A percentile compares a stretch with the other conserved stretches of the same genome.
Evolutionary conservation across 306 rosid species (phyloP).

Genomic region (Canavalia ensiformis): DNA sequence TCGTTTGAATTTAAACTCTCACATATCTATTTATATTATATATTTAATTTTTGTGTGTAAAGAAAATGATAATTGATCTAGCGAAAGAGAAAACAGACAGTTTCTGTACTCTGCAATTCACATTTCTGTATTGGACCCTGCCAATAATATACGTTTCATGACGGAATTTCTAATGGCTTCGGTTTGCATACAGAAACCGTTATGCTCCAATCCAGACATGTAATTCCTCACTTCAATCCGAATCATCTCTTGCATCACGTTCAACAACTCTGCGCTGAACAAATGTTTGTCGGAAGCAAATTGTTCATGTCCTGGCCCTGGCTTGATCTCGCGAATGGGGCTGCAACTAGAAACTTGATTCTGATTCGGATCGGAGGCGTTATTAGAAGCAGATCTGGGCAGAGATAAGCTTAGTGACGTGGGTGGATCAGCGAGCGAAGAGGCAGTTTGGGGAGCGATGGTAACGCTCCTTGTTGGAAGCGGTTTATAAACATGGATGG

Average conservation of each 20-base stretch:
- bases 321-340: slow-evolving; percentile 24
- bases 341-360: neutral
- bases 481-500: slow-evolving; percentile 46
- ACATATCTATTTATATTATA: slow-evolving; percentile 57
- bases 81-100: slow-evolving; percentile 8
- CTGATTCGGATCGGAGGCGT: slow-evolving; percentile 33
- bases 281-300: slow-evolving; percentile 58
- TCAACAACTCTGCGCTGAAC: slow-evolving; percentile 69
- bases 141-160: slow-evolving; percentile 64
- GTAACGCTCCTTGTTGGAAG: slow-evolving; percentile 34
- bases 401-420: slow-evolving; percentile 74
- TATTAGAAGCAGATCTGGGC: slow-evolving; percentile 63
- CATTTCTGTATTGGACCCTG: slow-evolving; percentile 57
- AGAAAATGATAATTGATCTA: neutral
- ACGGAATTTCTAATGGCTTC: slow-evolving; percentile 71
- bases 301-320: slow-evolving; percentile 14
- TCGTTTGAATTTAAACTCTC: slow-evolving; percentile 12
- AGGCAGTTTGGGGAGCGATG: slow-evolving; percentile 44
- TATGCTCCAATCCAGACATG: slow-evolving; percentile 78
- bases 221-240: slow-evolving; percentile 78
- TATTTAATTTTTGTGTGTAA: slow-evolving; percentile 22
- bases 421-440: slow-evolving; percentile 63
- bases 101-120: neutral
- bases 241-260: slow-evolving; percentile 84
- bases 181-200: slow-evolving; percentile 64